phyloP scores from a whole-genome alignment of 257 asterid genomes.

The Agastache rugosa region DNA sequence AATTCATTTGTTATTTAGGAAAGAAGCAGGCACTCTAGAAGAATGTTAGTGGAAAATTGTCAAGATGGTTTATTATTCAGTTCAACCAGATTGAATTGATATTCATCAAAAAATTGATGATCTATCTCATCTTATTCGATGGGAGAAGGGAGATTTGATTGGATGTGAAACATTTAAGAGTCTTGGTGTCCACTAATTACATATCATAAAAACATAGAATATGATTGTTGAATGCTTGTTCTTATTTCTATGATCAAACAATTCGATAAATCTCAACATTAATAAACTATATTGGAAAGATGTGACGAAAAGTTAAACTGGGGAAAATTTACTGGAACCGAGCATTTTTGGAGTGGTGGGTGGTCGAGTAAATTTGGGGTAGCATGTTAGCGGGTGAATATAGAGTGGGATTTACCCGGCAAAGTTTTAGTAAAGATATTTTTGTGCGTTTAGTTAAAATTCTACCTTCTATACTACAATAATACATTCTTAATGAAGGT shows the following conservation, averaged over 20 bases:
- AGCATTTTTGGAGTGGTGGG: neutral
- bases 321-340: neutral
- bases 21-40: neutral
- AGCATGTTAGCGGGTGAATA: neutral
- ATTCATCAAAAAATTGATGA: neutral
- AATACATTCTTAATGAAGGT: neutral
- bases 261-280: neutral
- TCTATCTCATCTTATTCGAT: neutral
- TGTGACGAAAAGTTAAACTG: neutral
- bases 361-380: neutral
- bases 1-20: neutral
- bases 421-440: no score
- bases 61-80: neutral
- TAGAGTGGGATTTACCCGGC: neutral
- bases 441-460: no score
- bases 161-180: no score
- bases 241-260: neutral
- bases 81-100: neutral
- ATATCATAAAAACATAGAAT: neutral
- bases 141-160: neutral
- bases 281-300: neutral
- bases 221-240: neutral
- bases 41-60: neutral
- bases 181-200: neutral
- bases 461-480: no score